Base-by-base conservation (phyloP, 2,329 filamentous ascomycete genomes). In the Zelopaecilomyces penicillatus region DNA sequence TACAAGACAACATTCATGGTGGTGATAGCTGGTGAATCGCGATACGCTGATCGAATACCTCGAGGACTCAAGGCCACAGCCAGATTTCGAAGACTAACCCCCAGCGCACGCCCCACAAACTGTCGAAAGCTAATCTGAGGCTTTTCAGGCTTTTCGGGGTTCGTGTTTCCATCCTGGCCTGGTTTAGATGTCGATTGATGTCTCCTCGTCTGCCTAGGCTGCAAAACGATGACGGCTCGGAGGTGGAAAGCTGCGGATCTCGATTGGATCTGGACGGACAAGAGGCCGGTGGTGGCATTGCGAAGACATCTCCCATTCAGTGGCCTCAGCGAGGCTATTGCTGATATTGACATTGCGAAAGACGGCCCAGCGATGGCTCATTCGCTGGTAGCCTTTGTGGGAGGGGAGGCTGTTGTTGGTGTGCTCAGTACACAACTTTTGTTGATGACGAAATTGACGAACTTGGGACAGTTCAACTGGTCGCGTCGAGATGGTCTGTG, bases 61-160 rank as follows among this genome's bases (percentile, higher is more conserved):
- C 57, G 60, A 27, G 63, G 63, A 31, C 61, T 67, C 44, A 65
- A 30, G 3, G 62, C 58, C 26, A 61, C 54, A 5, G 50, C 52
- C 9, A 65, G 52, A 44, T 65, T 67, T 29, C 63, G 58, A 37
- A 67, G 48, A 31, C 60, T 60, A 36, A 56, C 61, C 9, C 55
- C 57, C 6, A 66, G 55, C 5, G 60, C 57, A 7, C 59, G 58
- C 0, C 56, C 52, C 2, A 52, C 40, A 33, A 58, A 60, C 39
- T 56, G 58, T 4, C 54, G 50, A 42, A 65, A 65, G 3, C 60
- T 65, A 27, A 65, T 59, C 37, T 55, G 54, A 2, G 56, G 58
- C 26, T 57, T 48, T 30, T 54, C 50, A 9, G 52, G 50, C 44
- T 50, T 54, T 8, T 41, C 6, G 12, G 41, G 28, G 31, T 41